These are phyloP conservation scores for Collybiopsis luxurians DNA, from an alignment of 768 basidiomycete species.

Conservation along the genomic window DNA sequence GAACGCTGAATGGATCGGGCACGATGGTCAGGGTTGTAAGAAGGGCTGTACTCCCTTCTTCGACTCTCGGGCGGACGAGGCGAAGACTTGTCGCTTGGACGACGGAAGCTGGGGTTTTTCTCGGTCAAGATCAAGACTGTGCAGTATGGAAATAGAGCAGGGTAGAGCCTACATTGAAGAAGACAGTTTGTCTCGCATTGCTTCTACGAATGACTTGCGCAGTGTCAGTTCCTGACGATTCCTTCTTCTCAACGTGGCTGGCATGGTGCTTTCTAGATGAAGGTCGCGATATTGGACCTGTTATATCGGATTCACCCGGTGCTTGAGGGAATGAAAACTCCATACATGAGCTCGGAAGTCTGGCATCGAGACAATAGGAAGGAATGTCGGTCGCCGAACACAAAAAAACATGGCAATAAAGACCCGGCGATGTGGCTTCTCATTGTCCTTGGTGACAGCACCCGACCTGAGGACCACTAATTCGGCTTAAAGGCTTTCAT, in stretches of 20 bases:
- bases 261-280: neutral
- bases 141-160: neutral
- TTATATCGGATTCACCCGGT: slow-evolving; percentile 1
- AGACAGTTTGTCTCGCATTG: slow-evolving; percentile 2
- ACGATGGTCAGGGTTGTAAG: neutral
- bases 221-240: slow-evolving; percentile 8
- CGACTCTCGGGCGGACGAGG: neutral
- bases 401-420: slow-evolving; percentile 5
- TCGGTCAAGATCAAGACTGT: neutral
- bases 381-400: neutral
- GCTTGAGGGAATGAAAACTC: neutral
- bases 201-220: slow-evolving; percentile 6
- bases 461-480: no score
- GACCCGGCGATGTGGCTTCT: neutral
- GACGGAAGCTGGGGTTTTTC: neutral
- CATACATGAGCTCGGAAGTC: neutral
- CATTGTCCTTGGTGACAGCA: neutral
- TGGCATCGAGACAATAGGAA: neutral
- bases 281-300: neutral
- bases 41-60: neutral
- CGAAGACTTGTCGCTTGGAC: neutral
- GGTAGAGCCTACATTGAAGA: neutral
- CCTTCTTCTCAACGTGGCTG: neutral
- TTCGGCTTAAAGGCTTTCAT: no score
- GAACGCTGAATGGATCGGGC: neutral